Evolutionary conservation across 768 basidiomycete genomes (phyloP).

Genomic region (Candolleomyces efflorescens): DNA sequence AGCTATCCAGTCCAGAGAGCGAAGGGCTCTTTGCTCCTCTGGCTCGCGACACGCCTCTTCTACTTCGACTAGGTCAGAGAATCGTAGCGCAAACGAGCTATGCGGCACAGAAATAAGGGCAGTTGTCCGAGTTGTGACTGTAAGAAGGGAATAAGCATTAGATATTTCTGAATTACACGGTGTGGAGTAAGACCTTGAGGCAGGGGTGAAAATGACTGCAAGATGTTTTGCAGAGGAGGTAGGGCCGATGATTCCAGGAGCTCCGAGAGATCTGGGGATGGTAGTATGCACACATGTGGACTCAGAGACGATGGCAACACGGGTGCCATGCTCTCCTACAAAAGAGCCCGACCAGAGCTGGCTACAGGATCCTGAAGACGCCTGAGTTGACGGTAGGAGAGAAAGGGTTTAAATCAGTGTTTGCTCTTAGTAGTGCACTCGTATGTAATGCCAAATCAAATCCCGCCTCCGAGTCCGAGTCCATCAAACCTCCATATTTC

Average conservation of each 20-base stretch:
- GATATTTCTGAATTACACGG: neutral
- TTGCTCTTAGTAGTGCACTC: neutral
- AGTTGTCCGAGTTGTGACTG: slow-evolving; percentile 80
- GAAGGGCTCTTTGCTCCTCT: slow-evolving; percentile 71
- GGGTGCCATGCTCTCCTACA: slow-evolving; percentile 35
- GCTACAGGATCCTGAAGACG: neutral
- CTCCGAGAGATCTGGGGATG: slow-evolving; percentile 65
- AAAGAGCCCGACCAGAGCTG: neutral
- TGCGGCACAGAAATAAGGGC: slow-evolving; percentile 68
- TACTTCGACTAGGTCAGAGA: slow-evolving; percentile 70
- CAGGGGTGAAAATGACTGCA: slow-evolving; percentile 83
- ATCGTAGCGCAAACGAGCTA: slow-evolving; percentile 67
- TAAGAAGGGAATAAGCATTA: slow-evolving; percentile 4
- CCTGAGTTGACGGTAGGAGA: too few species aligned
- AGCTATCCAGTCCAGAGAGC: slow-evolving; percentile 86
- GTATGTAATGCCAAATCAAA: slow-evolving; percentile 10
- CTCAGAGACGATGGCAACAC: slow-evolving; percentile 69
- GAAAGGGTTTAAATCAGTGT: too few species aligned
- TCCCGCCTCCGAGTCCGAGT: slow-evolving; percentile 18
- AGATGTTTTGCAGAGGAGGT: slow-evolving; percentile 66
- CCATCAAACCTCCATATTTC: slow-evolving; percentile 17
- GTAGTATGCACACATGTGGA: slow-evolving; percentile 73
- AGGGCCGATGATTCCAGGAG: slow-evolving; percentile 55
- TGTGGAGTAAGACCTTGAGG: slow-evolving; percentile 53
- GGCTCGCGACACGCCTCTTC: slow-evolving; percentile 75